These are phyloP conservation scores for Cercophora sp. DNA, from an alignment of 495 filamentous ascomycete species.

Conservation along the genomic window DNA sequence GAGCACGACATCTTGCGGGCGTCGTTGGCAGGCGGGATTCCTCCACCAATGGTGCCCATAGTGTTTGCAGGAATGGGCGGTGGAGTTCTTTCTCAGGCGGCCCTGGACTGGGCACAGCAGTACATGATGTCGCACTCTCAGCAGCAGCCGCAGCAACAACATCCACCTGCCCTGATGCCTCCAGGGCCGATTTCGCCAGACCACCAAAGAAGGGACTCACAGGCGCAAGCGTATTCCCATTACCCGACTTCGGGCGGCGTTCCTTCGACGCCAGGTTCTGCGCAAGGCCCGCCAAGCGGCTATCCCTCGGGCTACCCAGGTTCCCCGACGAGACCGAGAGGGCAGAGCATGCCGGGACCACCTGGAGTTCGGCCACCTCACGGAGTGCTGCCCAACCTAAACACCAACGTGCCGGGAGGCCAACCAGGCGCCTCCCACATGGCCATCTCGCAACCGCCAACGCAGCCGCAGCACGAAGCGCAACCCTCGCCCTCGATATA, in stretches of 20 bases:
- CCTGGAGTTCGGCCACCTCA: conserved; percentile 16
- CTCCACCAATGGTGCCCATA: conserved; percentile 80
- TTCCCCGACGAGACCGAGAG: conserved; percentile 41
- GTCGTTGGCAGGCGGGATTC: conserved; percentile 74
- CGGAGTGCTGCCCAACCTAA: conserved; percentile 29
- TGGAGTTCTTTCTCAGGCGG: conserved; percentile 49
- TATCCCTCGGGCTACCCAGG: conserved; percentile 32
- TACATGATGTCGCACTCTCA: conserved; percentile 53
- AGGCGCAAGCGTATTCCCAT: conserved; percentile 35
- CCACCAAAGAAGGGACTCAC: conserved; percentile 42
- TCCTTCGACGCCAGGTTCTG: conserved; percentile 44
- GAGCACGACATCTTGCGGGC: conserved; percentile 83
- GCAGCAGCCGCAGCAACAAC: conserved; percentile 34
- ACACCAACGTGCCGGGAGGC: conserved; percentile 29
- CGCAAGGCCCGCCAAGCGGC: conserved; percentile 32
- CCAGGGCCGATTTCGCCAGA: conserved; percentile 44
- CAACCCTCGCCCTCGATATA: conserved; percentile 65
- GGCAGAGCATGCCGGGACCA: conserved; percentile 36
- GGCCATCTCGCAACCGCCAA: conserved; percentile 21
- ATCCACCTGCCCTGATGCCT: conserved; percentile 50
- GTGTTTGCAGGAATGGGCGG: conserved; percentile 83
- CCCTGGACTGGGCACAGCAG: conserved; percentile 75
- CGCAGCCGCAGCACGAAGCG: conserved; percentile 34
- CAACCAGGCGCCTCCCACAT: conserved; percentile 28
- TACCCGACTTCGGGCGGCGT: conserved; percentile 41